Conservation (phyloP, 2,329 filamentous ascomycete genomes). For the Claviceps cyperi region DNA sequence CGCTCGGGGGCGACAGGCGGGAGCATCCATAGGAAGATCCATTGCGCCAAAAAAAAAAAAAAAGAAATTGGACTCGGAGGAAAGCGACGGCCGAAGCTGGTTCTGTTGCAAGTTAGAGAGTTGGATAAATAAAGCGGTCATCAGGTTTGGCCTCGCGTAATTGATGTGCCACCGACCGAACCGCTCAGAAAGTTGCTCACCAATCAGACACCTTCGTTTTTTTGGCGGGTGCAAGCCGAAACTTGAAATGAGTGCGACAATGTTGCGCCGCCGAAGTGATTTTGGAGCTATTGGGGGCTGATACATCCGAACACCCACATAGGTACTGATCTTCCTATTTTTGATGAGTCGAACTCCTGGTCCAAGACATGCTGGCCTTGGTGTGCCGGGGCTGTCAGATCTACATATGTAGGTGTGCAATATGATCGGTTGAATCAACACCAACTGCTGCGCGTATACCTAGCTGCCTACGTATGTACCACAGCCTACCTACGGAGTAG, state of each 20-base stretch:
- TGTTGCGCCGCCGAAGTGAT: background rate
- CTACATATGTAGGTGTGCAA: background rate
- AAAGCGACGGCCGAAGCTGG: background rate
- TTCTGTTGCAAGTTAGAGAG: too few relatives aligned
- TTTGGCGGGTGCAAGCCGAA: background rate
- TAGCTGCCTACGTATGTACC: too few relatives aligned
- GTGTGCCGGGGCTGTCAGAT: background rate
- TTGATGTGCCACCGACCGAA: background rate
- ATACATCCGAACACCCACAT: background rate
- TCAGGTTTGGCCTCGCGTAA: background rate
- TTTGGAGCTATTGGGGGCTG: background rate
- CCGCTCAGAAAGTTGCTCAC: background rate
- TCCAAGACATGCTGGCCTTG: background rate
- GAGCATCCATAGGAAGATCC: background rate
- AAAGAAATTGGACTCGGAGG: background rate
- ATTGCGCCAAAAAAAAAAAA: background rate
- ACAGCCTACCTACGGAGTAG: too few relatives aligned
- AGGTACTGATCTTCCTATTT: background rate
- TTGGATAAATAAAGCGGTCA: too few relatives aligned
- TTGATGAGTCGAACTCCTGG: too few relatives aligned
- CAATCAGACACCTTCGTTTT: background rate
- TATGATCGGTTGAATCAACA: too few relatives aligned
- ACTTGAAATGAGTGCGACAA: background rate
- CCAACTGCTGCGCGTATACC: too few relatives aligned
- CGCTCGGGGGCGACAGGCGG: constrained; percentile 4